Evolutionary conservation across 2,329 filamentous ascomycete species (phyloP), one percentile per base, ranked within the genome.

Genomic region (Ceratocystis destructans): DNA sequence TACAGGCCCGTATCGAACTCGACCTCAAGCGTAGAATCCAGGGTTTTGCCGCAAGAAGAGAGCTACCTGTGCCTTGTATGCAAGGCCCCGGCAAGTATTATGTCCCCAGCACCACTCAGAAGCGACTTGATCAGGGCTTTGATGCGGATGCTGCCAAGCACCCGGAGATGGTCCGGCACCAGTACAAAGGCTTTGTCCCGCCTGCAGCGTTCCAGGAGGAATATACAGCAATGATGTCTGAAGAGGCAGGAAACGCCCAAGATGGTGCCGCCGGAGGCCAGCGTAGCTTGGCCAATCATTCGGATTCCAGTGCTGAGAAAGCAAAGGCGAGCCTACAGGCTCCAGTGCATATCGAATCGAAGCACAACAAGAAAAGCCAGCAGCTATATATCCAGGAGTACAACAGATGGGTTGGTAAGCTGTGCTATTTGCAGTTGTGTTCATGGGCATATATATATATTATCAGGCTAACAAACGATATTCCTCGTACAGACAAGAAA

Each of bases 111-210:
- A 59, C 28, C 20, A n/a, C 28, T 33, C 25, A 59, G n/a, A 28
- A 59, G 31, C 55, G 55, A 25, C 55, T 59, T 20, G 33, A 59
- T 4, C 55, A 59, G 17, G 55, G 55, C 1, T 59, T 59, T n/a
- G 55, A 59, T 37, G n/a, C 5, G 17, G 28, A 37, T 31, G n/a
- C 33, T 20, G 28, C 55, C 4, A 59, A 59, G 5, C 31, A 59
- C 17, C 55, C 55, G 7, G 28, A 37, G 55, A 37, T 59, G 55
- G 55, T 59, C 15, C 55, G 28, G 8, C 28, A 37, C 55, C 55
- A 59, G 55, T 59, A 59, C 55, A 31, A 37, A 59, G 55, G 55
- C 28, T 59, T 59, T 37, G 55, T 59, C 7, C 55, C 55, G 28
- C 55, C 55, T 31, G 28, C 31, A n/a, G 55, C 55, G 17, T 59